Evolutionary conservation across 805 yeast species (phyloP).

Genomic region (Yarrowia bubula): DNA sequence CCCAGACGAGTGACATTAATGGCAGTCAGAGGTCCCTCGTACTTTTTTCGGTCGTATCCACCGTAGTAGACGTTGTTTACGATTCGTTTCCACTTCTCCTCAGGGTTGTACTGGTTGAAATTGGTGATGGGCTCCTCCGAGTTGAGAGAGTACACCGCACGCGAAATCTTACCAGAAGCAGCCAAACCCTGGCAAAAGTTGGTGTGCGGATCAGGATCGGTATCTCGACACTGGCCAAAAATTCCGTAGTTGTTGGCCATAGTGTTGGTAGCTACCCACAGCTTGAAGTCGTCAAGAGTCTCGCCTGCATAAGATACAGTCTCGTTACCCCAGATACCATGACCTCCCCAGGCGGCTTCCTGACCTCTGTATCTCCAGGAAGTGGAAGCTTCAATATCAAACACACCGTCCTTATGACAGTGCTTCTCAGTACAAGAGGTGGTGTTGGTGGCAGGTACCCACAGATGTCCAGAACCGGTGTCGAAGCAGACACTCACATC

Average conservation of each 20-base stretch:
- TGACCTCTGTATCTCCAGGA: not conserved
- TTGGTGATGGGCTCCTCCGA: not conserved
- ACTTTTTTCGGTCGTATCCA: not conserved
- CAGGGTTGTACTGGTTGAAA: not conserved
- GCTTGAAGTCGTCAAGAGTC: not conserved
- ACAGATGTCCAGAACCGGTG: slow-evolving; percentile 68
- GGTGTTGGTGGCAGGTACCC: slow-evolving; percentile 44
- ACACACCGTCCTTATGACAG: not conserved
- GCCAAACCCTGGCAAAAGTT: not conserved
- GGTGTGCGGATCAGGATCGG: not conserved
- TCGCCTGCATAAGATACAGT: not conserved
- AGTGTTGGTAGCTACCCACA: not conserved
- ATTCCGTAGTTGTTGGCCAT: not conserved
- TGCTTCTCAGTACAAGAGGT: not conserved
- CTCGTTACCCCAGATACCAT: not conserved
- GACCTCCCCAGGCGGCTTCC: not conserved
- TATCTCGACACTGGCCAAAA: not conserved
- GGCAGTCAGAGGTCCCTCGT: too few relatives aligned
- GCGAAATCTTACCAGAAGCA: not conserved
- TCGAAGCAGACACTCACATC: slow-evolving; percentile 54
- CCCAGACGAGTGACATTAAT: too few relatives aligned
- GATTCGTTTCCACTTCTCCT: not conserved
- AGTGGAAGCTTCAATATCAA: not conserved
- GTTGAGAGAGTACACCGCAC: not conserved
- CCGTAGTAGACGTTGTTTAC: not conserved